phyloP scores from a whole-genome alignment of 495 filamentous ascomycete species.

The Daldinia grandis region DNA sequence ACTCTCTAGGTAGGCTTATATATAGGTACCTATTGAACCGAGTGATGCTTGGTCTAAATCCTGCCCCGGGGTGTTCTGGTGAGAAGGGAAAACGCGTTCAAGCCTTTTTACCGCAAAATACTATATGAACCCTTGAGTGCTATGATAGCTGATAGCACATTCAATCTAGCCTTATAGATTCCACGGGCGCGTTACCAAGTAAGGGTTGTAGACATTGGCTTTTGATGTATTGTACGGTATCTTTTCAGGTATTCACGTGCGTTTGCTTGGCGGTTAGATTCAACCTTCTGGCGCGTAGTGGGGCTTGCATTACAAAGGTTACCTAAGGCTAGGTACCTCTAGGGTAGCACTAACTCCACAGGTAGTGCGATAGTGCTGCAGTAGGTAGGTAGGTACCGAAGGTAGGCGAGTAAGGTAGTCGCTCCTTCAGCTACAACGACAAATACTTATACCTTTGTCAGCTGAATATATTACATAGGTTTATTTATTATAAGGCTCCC shows the following conservation, averaged over 20 bases:
- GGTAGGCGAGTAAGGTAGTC: too few species aligned
- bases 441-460: background rate
- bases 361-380: background rate
- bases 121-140: background rate
- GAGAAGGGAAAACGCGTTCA: constrained; percentile 22
- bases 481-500: background rate
- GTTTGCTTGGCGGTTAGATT: background rate
- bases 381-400: too few species aligned
- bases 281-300: constrained; percentile 15
- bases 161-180: background rate
- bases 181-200: background rate
- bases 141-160: background rate
- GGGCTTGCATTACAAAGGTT: background rate
- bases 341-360: background rate
- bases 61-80: constrained; percentile 8
- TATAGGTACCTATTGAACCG: background rate
- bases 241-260: background rate
- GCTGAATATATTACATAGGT: background rate
- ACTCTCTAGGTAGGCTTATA: constrained; percentile 8
- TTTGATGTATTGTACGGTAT: background rate
- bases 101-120: background rate
- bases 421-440: background rate
- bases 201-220: background rate
- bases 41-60: background rate
- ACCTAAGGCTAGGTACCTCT: background rate